Conservation (phyloP, 306 rosid genomes). For the Corylus americana region DNA sequence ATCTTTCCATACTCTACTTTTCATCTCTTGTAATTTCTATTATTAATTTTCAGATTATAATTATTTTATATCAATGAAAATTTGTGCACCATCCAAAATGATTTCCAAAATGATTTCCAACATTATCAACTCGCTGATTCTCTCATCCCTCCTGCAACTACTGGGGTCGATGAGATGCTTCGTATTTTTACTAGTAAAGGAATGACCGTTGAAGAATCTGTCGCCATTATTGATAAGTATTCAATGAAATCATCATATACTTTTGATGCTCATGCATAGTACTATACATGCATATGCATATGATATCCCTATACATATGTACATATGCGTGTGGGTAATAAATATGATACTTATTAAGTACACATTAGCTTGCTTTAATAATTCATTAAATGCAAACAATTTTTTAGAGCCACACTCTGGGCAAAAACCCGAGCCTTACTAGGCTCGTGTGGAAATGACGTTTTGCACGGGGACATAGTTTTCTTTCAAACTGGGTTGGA, state of each 20-base stretch:
- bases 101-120: too few species aligned
- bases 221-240: slow-evolving; percentile 28
- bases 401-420: too few species aligned
- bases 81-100: too few species aligned
- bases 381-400: not conserved
- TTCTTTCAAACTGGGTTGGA: too few species aligned
- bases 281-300: not conserved
- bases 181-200: slow-evolving; percentile 28
- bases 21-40: too few species aligned
- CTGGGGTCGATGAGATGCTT: slow-evolving; percentile 35
- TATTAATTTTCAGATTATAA: too few species aligned
- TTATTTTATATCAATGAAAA: too few species aligned
- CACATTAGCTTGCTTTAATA: not conserved
- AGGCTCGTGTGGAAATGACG: too few species aligned
- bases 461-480: too few species aligned
- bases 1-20: too few species aligned
- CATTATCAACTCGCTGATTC: slow-evolving; percentile 21
- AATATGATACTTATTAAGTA: not conserved
- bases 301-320: not conserved
- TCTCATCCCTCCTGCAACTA: slow-evolving; percentile 22
- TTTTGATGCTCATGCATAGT: not conserved
- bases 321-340: not conserved
- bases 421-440: too few species aligned
- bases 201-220: slow-evolving; percentile 37
- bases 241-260: not conserved